These are phyloP conservation scores for Collybia nuda DNA, from an alignment of 768 basidiomycete species.

Conservation along the genomic window DNA sequence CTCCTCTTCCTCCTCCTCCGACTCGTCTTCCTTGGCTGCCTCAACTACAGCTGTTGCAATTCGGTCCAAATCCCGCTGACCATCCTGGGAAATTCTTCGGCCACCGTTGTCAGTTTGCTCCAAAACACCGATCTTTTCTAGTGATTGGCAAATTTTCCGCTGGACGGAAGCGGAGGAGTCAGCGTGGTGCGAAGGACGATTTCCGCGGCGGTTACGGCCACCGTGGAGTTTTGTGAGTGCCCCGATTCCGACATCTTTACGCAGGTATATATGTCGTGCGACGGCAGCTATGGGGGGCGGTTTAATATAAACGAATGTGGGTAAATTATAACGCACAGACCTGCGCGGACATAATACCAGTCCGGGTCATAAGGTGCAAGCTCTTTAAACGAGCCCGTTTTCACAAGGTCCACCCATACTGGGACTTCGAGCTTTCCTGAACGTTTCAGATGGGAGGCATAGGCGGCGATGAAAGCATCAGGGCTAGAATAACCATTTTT, in stretches of 20 bases:
- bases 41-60: constrained; percentile 90
- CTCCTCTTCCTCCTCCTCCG: constrained; percentile 74
- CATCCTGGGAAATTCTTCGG: constrained; percentile 94
- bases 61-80: constrained; percentile 92
- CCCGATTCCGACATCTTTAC: constrained; percentile 94
- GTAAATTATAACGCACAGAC: constrained; percentile 45
- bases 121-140: constrained; percentile 98
- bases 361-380: constrained; percentile 98
- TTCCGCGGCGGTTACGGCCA: constrained; percentile 92
- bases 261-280: constrained; percentile 99
- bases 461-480: constrained; percentile 91
- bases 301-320: not conserved
- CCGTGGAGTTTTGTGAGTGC: constrained; percentile 96
- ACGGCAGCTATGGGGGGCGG: constrained; percentile 66
- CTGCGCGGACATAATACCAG: constrained; percentile 99
- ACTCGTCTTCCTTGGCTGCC: constrained; percentile 69
- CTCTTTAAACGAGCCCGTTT: constrained; percentile 97
- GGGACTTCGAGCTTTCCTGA: constrained; percentile 99
- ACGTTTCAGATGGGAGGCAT: constrained; percentile 94
- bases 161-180: constrained; percentile 86
- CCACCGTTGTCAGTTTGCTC: constrained; percentile 94
- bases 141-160: constrained; percentile 92
- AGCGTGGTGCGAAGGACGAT: constrained; percentile 94
- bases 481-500: constrained; percentile 53
- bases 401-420: constrained; percentile 97